These are phyloP conservation scores for Diplodia intermedia DNA, from an alignment of 2,329 filamentous ascomycete genomes.

Conservation along the genomic window DNA sequence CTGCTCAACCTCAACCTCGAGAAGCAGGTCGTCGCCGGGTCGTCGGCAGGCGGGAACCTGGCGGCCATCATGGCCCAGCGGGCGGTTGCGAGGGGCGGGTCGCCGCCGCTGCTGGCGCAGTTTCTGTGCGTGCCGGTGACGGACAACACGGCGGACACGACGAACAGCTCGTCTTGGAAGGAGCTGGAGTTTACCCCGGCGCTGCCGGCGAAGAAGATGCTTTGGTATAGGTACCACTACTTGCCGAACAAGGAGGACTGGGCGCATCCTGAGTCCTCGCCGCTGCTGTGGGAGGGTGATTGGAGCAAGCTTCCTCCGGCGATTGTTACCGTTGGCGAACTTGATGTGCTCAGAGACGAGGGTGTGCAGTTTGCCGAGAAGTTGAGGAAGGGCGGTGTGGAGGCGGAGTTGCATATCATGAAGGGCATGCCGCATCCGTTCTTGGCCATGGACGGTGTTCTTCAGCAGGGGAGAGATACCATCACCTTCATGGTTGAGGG, in stretches of 20 bases:
- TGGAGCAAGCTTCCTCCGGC: constrained; percentile 42
- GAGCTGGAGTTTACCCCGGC: constrained; percentile 37
- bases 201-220: constrained; percentile 47
- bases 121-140: constrained; percentile 45
- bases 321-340: constrained; percentile 45
- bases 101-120: constrained; percentile 31
- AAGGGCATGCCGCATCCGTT: constrained; percentile 31
- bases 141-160: constrained; percentile 45
- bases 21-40: constrained; percentile 43
- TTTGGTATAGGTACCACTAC: constrained; percentile 50
- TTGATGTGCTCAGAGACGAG: constrained; percentile 46
- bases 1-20: constrained; percentile 37
- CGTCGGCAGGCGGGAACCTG: constrained; percentile 41
- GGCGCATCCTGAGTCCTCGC: constrained; percentile 44
- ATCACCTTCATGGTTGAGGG: constrained; percentile 23
- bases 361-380: constrained; percentile 42
- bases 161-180: constrained; percentile 32
- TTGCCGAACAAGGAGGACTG: constrained; percentile 39
- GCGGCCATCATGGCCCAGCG: constrained; percentile 24
- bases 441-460: constrained; percentile 27
- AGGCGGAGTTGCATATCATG: constrained; percentile 33
- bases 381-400: constrained; percentile 35
- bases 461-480: constrained; percentile 27
- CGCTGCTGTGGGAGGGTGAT: constrained; percentile 37
- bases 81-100: background rate